phyloP scores from a whole-genome alignment of 768 basidiomycete genomes.

The Tylopilus balloui region DNA sequence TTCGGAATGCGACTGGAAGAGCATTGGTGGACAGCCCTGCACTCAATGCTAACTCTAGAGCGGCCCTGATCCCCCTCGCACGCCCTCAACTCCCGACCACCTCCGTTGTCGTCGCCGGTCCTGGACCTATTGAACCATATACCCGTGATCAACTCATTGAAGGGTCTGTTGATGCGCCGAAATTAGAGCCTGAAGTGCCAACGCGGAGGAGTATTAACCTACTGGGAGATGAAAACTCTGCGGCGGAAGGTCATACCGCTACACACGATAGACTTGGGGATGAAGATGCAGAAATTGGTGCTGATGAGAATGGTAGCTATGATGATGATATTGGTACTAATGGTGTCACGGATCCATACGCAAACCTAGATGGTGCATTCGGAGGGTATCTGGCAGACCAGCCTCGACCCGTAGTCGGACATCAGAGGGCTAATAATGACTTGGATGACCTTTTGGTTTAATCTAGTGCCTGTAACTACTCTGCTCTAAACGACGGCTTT shows the following conservation, averaged over 20 bases:
- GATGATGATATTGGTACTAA: constrained; percentile 37
- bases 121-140: constrained; percentile 38
- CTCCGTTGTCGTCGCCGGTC: constrained; percentile 51
- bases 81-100: constrained; percentile 46
- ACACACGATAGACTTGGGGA: constrained; percentile 19
- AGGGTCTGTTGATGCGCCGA: constrained; percentile 20
- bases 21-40: constrained; percentile 86
- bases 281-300: constrained; percentile 21
- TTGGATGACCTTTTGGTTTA: constrained; percentile 70
- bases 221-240: constrained; percentile 15
- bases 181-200: constrained; percentile 33
- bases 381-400: constrained; percentile 68
- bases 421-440: constrained; percentile 40
- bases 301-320: constrained; percentile 39
- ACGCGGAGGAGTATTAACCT: constrained; percentile 19
- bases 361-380: constrained; percentile 74
- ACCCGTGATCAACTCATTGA: constrained; percentile 26
- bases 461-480: constrained; percentile 2
- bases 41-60: constrained; percentile 74
- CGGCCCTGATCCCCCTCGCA: constrained; percentile 60
- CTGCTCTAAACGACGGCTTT: neutral
- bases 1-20: constrained; percentile 81
- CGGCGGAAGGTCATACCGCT: constrained; percentile 1
- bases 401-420: constrained; percentile 56
- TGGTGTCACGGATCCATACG: constrained; percentile 65